Evolutionary conservation across 2,329 filamentous ascomycete genomes (phyloP), one percentile per base, ranked within the genome.

Genomic region (Lachnellula arida): DNA sequence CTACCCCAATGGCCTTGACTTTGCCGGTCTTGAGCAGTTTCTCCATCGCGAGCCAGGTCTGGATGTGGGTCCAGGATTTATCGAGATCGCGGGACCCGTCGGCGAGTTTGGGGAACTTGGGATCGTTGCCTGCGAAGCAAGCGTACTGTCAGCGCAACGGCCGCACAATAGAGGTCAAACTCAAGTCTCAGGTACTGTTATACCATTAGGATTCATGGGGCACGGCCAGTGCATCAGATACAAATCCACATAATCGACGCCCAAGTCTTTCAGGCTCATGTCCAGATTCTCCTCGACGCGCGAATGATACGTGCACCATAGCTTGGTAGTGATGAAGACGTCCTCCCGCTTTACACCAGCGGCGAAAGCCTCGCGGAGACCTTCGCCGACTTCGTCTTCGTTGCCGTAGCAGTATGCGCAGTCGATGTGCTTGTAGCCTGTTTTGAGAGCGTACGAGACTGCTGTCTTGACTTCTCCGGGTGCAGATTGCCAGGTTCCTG

Each of bases 21-120:
- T 82, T 85, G 61, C 83, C 83, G 0, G 80, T 78, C 12, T 71
- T 71, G 4, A 86, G 74, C 5, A 89, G 75, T 58, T 77, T 78
- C 76, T 90, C 87, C 80, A 90, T 85, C 70, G 80, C 80, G 74
- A 85, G 85, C 87, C 88, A 94, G 37, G 87, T 89, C 55, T 88
- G 79, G 62, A 88, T 75, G 72, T 92, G 87, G 64, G 82, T 83
- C 77, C 86, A 85, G 81, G 74, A 53, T 81, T 81, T 42, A 2
- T 32, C 28, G 1, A 32, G 28, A 11, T 32, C 28, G 28, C 28
- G 28, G 9, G 28, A 32, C 28, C 28, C 28, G 28, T 32, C 28
- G 28, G 28, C 8, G 9, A 11, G 28, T 71, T 84, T 89, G 63
- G 89, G 89, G 74, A 92, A 89, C 57, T 81, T 78, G 65, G 86